Evolutionary conservation across 371 early-diverging fungal species (phyloP).

Genomic region (Syncephalastrum contaminatum): DNA sequence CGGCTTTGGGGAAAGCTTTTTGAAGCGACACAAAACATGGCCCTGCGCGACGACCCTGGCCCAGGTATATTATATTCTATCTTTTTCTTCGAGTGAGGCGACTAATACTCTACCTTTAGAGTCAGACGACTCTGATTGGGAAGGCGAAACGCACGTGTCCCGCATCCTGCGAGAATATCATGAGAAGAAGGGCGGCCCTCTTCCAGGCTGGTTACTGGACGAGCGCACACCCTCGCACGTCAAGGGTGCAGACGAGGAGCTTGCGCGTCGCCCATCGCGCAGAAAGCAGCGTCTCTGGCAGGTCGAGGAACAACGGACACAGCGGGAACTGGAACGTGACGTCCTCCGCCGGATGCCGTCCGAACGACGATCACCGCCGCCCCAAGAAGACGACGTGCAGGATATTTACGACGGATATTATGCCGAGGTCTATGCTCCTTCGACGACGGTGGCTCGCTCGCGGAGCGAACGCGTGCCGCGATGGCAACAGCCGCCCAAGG

Average conservation of each 20-base stretch:
- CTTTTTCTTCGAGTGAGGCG: too few relatives aligned
- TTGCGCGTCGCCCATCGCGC: constrained; percentile 5
- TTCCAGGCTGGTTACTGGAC: constrained; percentile 33
- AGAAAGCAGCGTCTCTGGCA: constrained; percentile 13
- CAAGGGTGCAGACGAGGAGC: too few relatives aligned
- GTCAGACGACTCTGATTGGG: constrained; percentile 55
- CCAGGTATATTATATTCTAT: constrained; percentile 10
- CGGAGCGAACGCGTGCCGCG: constrained; percentile 5
- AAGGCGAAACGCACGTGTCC: constrained; percentile 58
- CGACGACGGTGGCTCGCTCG: constrained; percentile 1
- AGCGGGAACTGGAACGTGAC: constrained; percentile 11
- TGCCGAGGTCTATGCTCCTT: neutral
- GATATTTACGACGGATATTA: neutral
- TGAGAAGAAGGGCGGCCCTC: constrained; percentile 36
- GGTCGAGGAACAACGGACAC: constrained; percentile 3
- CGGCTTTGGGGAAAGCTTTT: constrained; percentile 58
- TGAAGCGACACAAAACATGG: constrained; percentile 59
- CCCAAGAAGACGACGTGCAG: neutral
- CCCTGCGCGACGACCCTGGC: constrained; percentile 29
- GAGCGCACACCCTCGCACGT: constrained; percentile 14
- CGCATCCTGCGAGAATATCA: constrained; percentile 50
- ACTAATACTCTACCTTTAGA: constrained; percentile 21
- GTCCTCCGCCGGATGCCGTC: constrained; percentile 8
- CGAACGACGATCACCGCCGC: neutral
- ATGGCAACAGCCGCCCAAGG: too few relatives aligned